Evolutionary conservation across 2,329 filamentous ascomycete species (phyloP), one percentile per base, ranked within the genome.

Genomic region (Diaporthe vexans): DNA sequence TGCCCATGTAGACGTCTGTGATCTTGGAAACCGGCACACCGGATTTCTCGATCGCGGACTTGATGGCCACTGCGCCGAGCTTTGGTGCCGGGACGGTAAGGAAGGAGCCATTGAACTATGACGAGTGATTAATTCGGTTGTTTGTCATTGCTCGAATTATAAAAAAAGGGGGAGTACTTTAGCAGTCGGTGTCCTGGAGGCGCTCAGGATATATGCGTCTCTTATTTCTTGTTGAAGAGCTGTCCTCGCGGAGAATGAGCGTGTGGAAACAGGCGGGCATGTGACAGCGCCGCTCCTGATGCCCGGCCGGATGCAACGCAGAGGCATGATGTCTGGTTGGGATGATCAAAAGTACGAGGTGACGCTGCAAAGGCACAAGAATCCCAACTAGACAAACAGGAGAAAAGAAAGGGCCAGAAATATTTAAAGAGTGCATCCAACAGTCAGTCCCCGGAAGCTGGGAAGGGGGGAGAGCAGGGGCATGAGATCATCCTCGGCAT

Each of bases 1-100:
- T 97, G 81, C 97, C 97, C 94, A 98, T 97, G 87, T 98, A 98
- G 21, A 98, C 95, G 84, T 97, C 94, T 77, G 93, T 94, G 80
- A 98, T 94, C 81, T 93, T 94, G 46, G 93, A 91, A 70, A 91
- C 83, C 1, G 97, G 95, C 9, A 98, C 90, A 77, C 91, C 92
- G 70, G 95, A 97, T 84, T 97, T 97, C 78, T 93, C 90, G 71
- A 99, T 85, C 37, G 97, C 97, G 61, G 95, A 93, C 84, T 95
- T 97, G 86, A 99, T 98, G 74, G 95, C 97, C 21, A 92, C 92
- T 40, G 96, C 95, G 78, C 94, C 97, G 61, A 99, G 93, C 80
- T 94, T 90, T n/a, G 97, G 94, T 13, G 95, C 96, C 4, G 95
- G 88, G 43, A 98, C 91, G 61, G 90, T 93, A 58, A 93, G 89